Conservation (phyloP, 495 filamentous ascomycete genomes). For the Hypomontagnella monticulosa region DNA sequence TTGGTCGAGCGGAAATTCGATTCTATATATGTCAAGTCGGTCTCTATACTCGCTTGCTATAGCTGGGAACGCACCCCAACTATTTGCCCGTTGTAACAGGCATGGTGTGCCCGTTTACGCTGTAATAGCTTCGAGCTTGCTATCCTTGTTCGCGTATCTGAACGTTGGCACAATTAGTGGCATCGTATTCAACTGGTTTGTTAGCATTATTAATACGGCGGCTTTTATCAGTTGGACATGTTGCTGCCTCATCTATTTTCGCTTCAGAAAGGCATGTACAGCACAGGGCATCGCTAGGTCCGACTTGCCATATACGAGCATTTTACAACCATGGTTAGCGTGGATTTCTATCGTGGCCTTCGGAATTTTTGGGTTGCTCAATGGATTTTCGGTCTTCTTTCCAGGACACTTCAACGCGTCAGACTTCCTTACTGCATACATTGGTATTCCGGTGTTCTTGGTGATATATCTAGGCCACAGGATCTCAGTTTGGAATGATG, state of each 20-base stretch:
- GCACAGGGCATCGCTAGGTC: slow-evolving; percentile 57
- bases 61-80: slow-evolving; percentile 64
- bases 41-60: slow-evolving; percentile 69
- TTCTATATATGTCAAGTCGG: slow-evolving; percentile 74
- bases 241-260: slow-evolving; percentile 67
- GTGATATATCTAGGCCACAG: slow-evolving; percentile 65
- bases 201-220: slow-evolving; percentile 68
- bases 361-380: slow-evolving; percentile 63
- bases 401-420: slow-evolving; percentile 54
- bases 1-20: slow-evolving; percentile 73
- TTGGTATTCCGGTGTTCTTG: slow-evolving; percentile 68
- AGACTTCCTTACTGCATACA: slow-evolving; percentile 69
- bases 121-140: slow-evolving; percentile 59
- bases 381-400: slow-evolving; percentile 72
- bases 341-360: slow-evolving; percentile 61
- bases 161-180: slow-evolving; percentile 54
- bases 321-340: slow-evolving; percentile 64
- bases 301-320: slow-evolving; percentile 62
- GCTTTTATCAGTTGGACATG: slow-evolving; percentile 71
- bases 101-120: slow-evolving; percentile 60
- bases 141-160: slow-evolving; percentile 65
- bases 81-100: slow-evolving; percentile 61
- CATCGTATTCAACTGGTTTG: slow-evolving; percentile 66
- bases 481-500: slow-evolving; percentile 54
- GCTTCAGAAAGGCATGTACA: slow-evolving; percentile 64